phyloP scores from a whole-genome alignment of 345 rosid species.

The Euphorbia tirucalli region DNA sequence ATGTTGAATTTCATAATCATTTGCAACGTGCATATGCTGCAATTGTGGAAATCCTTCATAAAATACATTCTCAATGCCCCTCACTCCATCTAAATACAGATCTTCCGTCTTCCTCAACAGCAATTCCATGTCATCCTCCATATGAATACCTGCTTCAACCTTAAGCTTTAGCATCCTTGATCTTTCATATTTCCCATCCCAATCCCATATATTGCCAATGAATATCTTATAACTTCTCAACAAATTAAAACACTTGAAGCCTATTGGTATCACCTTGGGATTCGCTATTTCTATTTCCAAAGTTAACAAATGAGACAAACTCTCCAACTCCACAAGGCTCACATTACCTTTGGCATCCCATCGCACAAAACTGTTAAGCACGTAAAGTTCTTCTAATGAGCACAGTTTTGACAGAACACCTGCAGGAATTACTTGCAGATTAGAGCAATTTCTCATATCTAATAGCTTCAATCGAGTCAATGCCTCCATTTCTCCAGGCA shows the following conservation, averaged over 20 bases:
- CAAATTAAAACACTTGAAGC: no score
- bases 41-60: neutral
- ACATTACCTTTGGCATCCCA: conserved; percentile 29
- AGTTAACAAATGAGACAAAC: conserved; percentile 14
- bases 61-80: no score
- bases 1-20: neutral
- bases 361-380: conserved; percentile 18
- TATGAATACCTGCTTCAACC: neutral
- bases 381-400: conserved; percentile 28
- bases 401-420: conserved; percentile 27
- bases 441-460: conserved; percentile 21
- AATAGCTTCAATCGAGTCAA: conserved; percentile 22
- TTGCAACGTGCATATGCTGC: neutral
- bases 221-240: no score
- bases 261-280: no score
- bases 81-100: neutral
- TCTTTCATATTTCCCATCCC: neutral
- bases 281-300: no score
- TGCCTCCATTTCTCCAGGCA: conserved; percentile 24
- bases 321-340: conserved; percentile 19
- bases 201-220: no score
- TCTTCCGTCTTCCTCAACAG: neutral
- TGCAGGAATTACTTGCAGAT: conserved; percentile 26
- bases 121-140: neutral
- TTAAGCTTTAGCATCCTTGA: conserved; percentile 19